Conservation (phyloP, 345 rosid genomes). For the Syzygium aqueum region DNA sequence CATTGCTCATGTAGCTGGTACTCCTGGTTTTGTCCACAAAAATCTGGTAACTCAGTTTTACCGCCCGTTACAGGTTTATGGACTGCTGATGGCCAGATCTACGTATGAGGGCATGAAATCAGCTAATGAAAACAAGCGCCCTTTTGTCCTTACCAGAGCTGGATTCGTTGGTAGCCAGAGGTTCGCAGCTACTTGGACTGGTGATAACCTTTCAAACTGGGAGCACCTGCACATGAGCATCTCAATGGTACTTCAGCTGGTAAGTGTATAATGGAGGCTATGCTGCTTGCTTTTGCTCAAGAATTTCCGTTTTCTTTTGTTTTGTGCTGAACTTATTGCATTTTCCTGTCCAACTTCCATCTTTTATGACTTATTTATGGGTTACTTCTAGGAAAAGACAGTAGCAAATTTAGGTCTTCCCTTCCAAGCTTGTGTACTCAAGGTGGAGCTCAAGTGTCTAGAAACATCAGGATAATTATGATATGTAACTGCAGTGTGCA, state of each 20-base stretch:
- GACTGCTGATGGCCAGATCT: constrained; percentile 89
- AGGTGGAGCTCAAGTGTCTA: background rate
- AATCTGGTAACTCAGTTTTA: background rate
- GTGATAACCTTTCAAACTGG: constrained; percentile 93
- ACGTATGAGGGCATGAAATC: constrained; percentile 81
- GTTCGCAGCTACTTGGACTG: constrained; percentile 93
- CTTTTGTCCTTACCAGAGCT: constrained; percentile 95
- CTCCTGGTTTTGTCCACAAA: background rate
- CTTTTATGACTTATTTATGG: background rate
- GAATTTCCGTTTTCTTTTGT: background rate
- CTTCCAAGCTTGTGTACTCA: background rate
- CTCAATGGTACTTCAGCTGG: constrained; percentile 94
- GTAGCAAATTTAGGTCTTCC: background rate
- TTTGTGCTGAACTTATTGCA: background rate
- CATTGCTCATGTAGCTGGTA: background rate
- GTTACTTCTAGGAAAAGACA: background rate
- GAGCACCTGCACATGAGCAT: constrained; percentile 88
- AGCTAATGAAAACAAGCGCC: constrained; percentile 63
- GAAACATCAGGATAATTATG: background rate
- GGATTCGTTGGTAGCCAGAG: constrained; percentile 86
- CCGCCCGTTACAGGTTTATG: constrained; percentile 48
- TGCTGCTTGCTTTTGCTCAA: background rate
- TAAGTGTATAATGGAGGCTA: constrained; percentile 17
- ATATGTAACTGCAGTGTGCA: background rate
- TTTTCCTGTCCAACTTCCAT: background rate